A percentile compares a stretch with the other conserved stretches of the same genome.
phyloP scores from a whole-genome alignment of 1,284 basidiomycete species.

The Cystobasidium slooffiae region DNA sequence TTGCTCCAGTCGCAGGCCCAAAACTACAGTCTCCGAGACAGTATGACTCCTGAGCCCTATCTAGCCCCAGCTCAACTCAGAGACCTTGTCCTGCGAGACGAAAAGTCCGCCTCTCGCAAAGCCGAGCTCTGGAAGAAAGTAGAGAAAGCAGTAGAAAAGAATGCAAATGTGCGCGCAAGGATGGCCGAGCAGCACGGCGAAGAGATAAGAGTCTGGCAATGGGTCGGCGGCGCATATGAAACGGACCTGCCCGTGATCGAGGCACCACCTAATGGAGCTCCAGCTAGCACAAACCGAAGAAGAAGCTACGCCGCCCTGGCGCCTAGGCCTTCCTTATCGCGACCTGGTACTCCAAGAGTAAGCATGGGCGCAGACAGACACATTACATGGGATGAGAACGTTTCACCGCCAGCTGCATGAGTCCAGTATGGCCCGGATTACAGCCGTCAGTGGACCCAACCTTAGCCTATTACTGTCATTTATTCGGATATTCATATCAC shows the following conservation, averaged over 20 bases:
- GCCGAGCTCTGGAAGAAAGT: slow-evolving; percentile 83
- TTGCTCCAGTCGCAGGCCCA: slow-evolving; percentile 81
- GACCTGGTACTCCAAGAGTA: slow-evolving; percentile 26
- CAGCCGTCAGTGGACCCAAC: no score
- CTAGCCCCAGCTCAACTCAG: slow-evolving; percentile 87
- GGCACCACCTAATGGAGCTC: background rate
- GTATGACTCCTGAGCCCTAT: slow-evolving; percentile 75
- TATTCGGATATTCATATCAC: no score
- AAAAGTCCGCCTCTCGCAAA: slow-evolving; percentile 72
- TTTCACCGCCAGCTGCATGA: background rate
- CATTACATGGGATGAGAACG: slow-evolving; percentile 35
- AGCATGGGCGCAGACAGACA: slow-evolving; percentile 23
- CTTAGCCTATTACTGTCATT: no score
- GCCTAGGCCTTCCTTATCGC: slow-evolving; percentile 25
- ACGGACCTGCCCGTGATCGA: slow-evolving; percentile 21
- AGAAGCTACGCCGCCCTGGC: slow-evolving; percentile 24
- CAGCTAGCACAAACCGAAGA: slow-evolving; percentile 16
- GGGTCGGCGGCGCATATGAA: slow-evolving; percentile 55
- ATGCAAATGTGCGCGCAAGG: slow-evolving; percentile 89
- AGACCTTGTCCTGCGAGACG: slow-evolving; percentile 82
- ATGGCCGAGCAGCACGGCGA: slow-evolving; percentile 84
- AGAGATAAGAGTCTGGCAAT: slow-evolving; percentile 63
- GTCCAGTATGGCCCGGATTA: background rate
- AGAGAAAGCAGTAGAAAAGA: slow-evolving; percentile 84
- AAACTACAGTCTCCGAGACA: slow-evolving; percentile 81